phyloP scores from a whole-genome alignment of 495 filamentous ascomycete genomes.

The Aspergillus cristatus region DNA sequence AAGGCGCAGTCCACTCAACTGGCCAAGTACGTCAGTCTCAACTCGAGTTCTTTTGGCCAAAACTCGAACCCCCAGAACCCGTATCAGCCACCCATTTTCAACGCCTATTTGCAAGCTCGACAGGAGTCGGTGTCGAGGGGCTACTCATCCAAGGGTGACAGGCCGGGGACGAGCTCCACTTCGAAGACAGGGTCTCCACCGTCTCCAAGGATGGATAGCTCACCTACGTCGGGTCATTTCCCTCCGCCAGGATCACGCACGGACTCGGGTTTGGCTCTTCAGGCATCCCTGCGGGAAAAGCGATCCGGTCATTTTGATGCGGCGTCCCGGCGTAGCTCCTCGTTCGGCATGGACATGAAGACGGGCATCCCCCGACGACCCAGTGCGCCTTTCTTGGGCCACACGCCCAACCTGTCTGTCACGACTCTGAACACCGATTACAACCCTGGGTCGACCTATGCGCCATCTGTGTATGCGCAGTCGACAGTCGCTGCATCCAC shows the following conservation, averaged over 20 bases:
- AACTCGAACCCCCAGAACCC: constrained; percentile 43
- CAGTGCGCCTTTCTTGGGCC: constrained; percentile 75
- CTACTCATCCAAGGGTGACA: constrained; percentile 49
- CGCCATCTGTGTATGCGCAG: constrained; percentile 90
- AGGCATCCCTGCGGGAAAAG: constrained; percentile 82
- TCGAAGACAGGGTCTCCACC: constrained; percentile 65
- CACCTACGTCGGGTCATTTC: constrained; percentile 73
- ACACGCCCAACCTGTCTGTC: constrained; percentile 72
- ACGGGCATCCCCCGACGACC: constrained; percentile 60
- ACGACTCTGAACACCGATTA: constrained; percentile 71
- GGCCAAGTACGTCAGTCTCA: constrained; percentile 76
- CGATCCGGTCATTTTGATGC: constrained; percentile 90
- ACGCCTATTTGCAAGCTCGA: constrained; percentile 76
- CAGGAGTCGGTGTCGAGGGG: constrained; percentile 45
- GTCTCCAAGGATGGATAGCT: constrained; percentile 56
- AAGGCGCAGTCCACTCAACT: constrained; percentile 61
- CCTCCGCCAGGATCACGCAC: constrained; percentile 72
- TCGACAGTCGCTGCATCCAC: constrained; percentile 98
- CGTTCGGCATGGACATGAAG: constrained; percentile 71
- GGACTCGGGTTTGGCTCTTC: constrained; percentile 81
- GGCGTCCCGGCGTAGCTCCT: constrained; percentile 76
- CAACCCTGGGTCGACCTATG: constrained; percentile 71
- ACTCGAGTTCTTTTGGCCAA: constrained; percentile 74
- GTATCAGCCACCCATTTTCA: constrained; percentile 61
- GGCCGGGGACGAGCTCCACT: constrained; percentile 75